These are phyloP conservation scores for Vigna reflexopilosa DNA, from an alignment of 306 rosid species.

Conservation along the genomic window DNA sequence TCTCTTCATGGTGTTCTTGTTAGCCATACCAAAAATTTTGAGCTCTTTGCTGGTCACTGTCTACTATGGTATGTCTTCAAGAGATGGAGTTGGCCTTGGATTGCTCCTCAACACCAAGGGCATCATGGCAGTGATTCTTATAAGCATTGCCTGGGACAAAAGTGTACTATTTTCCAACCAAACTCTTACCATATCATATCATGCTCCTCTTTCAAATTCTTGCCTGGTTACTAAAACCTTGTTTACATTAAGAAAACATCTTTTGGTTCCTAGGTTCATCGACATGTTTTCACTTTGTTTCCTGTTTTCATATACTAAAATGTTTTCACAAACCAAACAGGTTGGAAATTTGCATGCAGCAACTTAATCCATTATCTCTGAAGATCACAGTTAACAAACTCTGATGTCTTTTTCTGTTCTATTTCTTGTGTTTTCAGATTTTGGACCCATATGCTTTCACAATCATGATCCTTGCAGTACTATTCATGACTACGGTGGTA, in stretches of 20 bases:
- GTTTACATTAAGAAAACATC: not conserved
- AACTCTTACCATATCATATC: not conserved
- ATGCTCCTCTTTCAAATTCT: not conserved
- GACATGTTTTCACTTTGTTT: not conserved
- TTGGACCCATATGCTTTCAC: conserved; percentile 13
- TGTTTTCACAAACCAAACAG: not conserved
- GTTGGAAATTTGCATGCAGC: not conserved
- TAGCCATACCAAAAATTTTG: conserved; percentile 40
- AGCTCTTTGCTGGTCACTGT: conserved; percentile 30
- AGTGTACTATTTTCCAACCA: not conserved
- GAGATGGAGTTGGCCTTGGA: conserved; percentile 48
- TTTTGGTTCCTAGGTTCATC: not conserved
- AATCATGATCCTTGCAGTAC: conserved; percentile 14
- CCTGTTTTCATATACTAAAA: not conserved
- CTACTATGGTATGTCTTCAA: conserved; percentile 35
- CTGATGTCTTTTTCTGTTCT: not conserved
- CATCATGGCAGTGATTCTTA: conserved; percentile 36
- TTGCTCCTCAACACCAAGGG: conserved; percentile 53
- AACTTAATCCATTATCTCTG: not conserved
- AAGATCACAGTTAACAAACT: not conserved
- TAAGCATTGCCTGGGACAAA: conserved; percentile 40
- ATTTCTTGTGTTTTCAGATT: conserved; percentile 27
- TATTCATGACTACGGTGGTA: conserved; percentile 43
- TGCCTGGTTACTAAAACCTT: not conserved
- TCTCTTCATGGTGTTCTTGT: not conserved